A percentile compares a stretch with the other conserved stretches of the same genome.
Conservation (phyloP, 257 asterid species). For the Salvia miltiorrhiza region DNA sequence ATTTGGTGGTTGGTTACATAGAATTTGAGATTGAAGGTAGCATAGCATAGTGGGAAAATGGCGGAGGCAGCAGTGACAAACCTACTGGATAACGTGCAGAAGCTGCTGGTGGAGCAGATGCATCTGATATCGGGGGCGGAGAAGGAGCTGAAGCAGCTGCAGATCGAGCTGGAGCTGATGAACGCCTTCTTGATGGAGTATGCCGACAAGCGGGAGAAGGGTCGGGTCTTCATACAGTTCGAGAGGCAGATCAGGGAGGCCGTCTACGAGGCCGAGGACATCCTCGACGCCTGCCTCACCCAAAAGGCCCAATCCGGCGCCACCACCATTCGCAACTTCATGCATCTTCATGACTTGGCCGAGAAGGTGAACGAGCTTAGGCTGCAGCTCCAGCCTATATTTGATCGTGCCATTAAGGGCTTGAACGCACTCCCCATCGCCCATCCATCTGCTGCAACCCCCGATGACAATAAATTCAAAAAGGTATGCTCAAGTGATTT, state of each 20-base stretch:
- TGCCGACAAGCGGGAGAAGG: not conserved
- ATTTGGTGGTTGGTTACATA: too few relatives aligned
- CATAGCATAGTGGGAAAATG: too few relatives aligned
- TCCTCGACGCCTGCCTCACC: slow-evolving; percentile 2
- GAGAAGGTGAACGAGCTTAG: not conserved
- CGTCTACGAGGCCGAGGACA: not conserved
- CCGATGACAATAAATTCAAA: not conserved
- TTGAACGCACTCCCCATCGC: too few relatives aligned
- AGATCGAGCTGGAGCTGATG: not conserved
- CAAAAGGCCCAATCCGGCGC: not conserved
- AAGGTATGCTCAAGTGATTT: not conserved
- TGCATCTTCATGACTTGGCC: not conserved
- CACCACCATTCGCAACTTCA: not conserved
- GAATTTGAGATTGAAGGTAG: too few relatives aligned
- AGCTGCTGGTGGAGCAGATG: not conserved
- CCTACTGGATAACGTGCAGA: not conserved
- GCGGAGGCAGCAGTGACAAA: not conserved
- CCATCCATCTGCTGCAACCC: not conserved
- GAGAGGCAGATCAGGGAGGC: not conserved
- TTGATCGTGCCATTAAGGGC: not conserved
- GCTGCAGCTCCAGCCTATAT: not conserved
- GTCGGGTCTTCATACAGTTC: not conserved
- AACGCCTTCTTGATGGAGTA: not conserved
- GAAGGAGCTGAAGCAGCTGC: not conserved
- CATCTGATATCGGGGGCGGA: not conserved